Base-by-base conservation (phyloP, 306 rosid species). In the Erythrophleum fordii region DNA sequence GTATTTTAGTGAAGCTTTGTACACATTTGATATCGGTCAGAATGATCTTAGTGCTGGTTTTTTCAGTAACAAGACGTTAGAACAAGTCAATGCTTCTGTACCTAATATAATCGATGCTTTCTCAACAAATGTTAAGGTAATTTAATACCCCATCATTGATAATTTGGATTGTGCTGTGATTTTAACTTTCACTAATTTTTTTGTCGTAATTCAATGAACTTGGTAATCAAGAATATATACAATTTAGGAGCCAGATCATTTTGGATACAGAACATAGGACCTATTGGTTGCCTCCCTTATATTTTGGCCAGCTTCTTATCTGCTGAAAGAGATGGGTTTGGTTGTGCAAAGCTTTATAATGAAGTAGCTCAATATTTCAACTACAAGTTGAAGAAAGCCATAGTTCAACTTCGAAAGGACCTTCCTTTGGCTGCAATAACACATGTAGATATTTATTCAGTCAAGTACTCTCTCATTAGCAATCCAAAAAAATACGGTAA, bases 391-490 rank as follows among this genome's bases (percentile, higher is more conserved):
- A 91, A 89, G 56, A 73, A 93, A 56, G 85, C 77, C 0, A 79
- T 83, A 9, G 49, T 23, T 81, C 83, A 89, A 51, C 86, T 91
- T 18, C 80, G 88, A 14, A 61, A 81, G 23, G 81, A 89, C 44
- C 85, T 91, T 46, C 87, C 93, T 5, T 31, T 34, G 0, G 85
- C 94, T 61, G 89, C 90, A 59, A 68, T 94, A 69, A 94, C 94
- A 3, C 86, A 94, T 41, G 97, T 90, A 20, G 98, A 94, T 70
- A 48, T 87, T 8, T 87, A 87, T 18, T 75, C 88, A 29, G 76
- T 35, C 16, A 87, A 87, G 73, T 84, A 74, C 48, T 41, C 88
- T 29, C 87, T 87, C 17, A 78, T 16, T 11, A 79, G 42, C 29
- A 29, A 87, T 3, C 86, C 93, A 17, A 39, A 83, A 13, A 86